Evolutionary conservation across 2,329 filamentous ascomycete species (phyloP), one percentile per base, ranked within the genome.

Genomic region (Ramularia endophylla): DNA sequence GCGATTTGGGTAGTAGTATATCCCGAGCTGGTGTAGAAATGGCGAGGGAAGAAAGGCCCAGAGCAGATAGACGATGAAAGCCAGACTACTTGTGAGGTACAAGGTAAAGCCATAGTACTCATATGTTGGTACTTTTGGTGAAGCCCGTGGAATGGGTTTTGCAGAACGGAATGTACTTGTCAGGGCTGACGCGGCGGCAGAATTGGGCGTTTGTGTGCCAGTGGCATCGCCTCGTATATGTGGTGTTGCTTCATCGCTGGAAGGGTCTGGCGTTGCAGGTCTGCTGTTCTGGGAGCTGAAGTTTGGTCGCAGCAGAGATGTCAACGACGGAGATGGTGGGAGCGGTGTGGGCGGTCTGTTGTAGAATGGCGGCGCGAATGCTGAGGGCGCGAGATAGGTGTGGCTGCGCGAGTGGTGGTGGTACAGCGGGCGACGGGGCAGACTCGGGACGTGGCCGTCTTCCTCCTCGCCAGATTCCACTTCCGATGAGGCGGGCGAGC

Each of bases 61-160:
- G 8, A 83, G 69, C 16, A 83, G 65, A 60, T 83, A 84, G 47
- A 82, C 74, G 9, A 80, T 71, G 62, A 97, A 97, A 2, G 80
- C 80, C 38, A 92, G 72, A 16, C 83, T 87, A 48, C 84, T 89
- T 60, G 90, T 87, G 28, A 98, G 76, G 69, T 98, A 97, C 36
- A 98, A 77, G 40, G 94, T 90, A 67, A 98, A 98, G 62, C 92
- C 92, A 64, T 97, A 97, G 77, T 97, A 98, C 63, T 98, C 92
- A 69, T 98, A 97, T 0, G 92, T 98, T n/a, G 92, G 92, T 2
- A 98, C 89, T 61, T 92, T 88, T 2, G 92, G 92, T 40, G 83
- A 83, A 2, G 88, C 89, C 41, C 87, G 83, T 5, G 89, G 87
- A 13, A 95, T 2, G 77, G 82, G 47, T 72, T 76, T 47, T 70